Base-by-base conservation (phyloP, 2,329 filamentous ascomycete species). In the Botrytis galanthina region DNA sequence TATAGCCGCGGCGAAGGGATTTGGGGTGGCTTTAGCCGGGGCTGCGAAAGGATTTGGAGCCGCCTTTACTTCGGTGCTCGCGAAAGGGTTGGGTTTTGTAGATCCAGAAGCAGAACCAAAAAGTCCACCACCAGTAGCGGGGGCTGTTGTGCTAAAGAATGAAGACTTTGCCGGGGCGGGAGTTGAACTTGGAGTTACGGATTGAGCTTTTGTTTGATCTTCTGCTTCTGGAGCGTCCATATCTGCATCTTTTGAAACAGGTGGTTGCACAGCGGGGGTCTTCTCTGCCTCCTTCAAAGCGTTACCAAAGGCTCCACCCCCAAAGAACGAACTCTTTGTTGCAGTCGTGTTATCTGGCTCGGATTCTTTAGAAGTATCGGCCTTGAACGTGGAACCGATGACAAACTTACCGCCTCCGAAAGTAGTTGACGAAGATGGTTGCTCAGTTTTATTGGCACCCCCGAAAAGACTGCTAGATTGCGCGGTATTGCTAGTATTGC, bases 291-390 rank as follows among this genome's bases (percentile, higher is more conserved):
- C 86, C 18, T 83, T 85, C 42, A 93, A 83, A 22, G 87, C 87
- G 73, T 87, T 86, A 10, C 86, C 85, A 80, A 93, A 92, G 16
- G 83, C 86, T 70, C 83, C 84, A n/a, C 88, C 88, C 12, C 63
- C 70, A 78, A 93, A 92, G 76, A 92, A 85, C 8, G 85, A 84
- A 20, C 84, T 84, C n/a, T 82, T 81, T 32, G 80, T 77, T n/a
- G 81, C 81, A 35, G 81, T 80, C 35, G 82, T 80, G 26, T 86
- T 83, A 75, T 87, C 87, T 14, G 87, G 84, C 51, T 86, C 82
- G 73, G 91, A 88, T 37, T 92, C 87, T 73, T 89, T 89, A 1
- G 86, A 94, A 2, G 79, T 78, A 72, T 80, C 81, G 12, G 81
- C 78, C 72, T 84, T 85, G 32, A 84, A 82, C 1, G 79, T 80